Percentiles rank a stretch among this genome's conserved stretches.
phyloP scores from a whole-genome alignment of 257 asterid genomes.

The Solanum rostratum region DNA sequence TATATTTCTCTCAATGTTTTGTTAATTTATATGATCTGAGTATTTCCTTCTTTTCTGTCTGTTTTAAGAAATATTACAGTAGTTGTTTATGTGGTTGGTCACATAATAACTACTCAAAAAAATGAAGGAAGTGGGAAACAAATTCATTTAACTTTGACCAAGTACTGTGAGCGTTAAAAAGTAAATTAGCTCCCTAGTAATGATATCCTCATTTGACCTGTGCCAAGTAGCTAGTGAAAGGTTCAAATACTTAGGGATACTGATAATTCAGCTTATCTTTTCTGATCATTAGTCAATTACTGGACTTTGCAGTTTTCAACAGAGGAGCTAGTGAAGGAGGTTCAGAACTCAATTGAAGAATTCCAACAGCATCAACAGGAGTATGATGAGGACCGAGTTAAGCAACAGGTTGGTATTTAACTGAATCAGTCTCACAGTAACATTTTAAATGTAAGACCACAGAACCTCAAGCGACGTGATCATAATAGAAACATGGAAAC shows the following conservation, averaged over 20 bases:
- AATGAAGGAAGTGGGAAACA: background rate
- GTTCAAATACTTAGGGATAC: background rate
- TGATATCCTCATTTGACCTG: background rate
- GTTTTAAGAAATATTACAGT: background rate
- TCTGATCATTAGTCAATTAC: background rate
- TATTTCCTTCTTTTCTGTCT: background rate
- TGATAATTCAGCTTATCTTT: background rate
- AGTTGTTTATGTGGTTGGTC: background rate
- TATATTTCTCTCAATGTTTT: background rate
- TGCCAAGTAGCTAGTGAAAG: background rate
- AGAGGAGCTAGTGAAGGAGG: slow-evolving; percentile 83
- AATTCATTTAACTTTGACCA: background rate
- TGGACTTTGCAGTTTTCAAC: slow-evolving; percentile 44
- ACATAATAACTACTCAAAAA: background rate
- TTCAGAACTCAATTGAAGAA: slow-evolving; percentile 63
- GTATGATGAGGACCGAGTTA: slow-evolving; percentile 78
- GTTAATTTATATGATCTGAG: background rate
- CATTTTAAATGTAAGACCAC: background rate
- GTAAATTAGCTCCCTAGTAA: background rate
- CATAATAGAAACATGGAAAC: background rate
- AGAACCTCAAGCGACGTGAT: background rate
- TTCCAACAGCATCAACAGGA: slow-evolving; percentile 70
- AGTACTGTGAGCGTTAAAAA: background rate
- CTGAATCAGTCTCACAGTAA: background rate
- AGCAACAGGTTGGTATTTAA: slow-evolving; percentile 49